Evolutionary conservation across 768 basidiomycete genomes (phyloP).

Genomic region (Lactifluus rugatus): DNA sequence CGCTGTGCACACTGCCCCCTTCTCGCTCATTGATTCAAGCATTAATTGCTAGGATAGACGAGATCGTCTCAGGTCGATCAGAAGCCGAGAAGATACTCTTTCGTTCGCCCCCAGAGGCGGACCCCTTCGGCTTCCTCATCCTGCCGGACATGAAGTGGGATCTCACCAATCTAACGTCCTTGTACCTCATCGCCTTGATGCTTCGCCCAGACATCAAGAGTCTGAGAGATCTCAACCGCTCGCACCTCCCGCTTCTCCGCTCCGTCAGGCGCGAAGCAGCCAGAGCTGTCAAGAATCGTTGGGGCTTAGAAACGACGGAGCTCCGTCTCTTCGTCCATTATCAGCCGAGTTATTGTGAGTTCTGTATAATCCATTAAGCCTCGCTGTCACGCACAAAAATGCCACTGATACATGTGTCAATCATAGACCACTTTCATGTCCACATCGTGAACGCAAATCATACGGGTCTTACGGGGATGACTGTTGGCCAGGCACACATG

Average conservation of each 20-base stretch:
- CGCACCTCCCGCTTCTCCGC: slow-evolving; percentile 58
- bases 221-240: slow-evolving; percentile 61
- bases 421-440: slow-evolving; percentile 84
- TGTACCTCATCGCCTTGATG: slow-evolving; percentile 81
- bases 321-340: slow-evolving; percentile 87
- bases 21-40: neutral
- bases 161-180: slow-evolving; percentile 52
- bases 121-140: slow-evolving; percentile 56
- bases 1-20: neutral
- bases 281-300: slow-evolving; percentile 46
- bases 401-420: neutral
- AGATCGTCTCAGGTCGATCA: slow-evolving; percentile 67
- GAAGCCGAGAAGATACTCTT: slow-evolving; percentile 68
- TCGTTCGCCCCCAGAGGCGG: slow-evolving; percentile 33
- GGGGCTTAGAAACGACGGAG: slow-evolving; percentile 51
- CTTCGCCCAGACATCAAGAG: slow-evolving; percentile 53
- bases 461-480: slow-evolving; percentile 52
- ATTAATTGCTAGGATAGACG: slow-evolving; percentile 58
- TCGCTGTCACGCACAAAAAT: neutral
- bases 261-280: slow-evolving; percentile 51
- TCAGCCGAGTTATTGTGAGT: slow-evolving; percentile 90
- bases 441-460: slow-evolving; percentile 80
- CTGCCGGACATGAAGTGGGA: slow-evolving; percentile 99
- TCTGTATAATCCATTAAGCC: neutral
- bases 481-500: slow-evolving; percentile 85